Evolutionary conservation across 768 basidiomycete species (phyloP).

Genomic region (Podaxis mareebaensis): DNA sequence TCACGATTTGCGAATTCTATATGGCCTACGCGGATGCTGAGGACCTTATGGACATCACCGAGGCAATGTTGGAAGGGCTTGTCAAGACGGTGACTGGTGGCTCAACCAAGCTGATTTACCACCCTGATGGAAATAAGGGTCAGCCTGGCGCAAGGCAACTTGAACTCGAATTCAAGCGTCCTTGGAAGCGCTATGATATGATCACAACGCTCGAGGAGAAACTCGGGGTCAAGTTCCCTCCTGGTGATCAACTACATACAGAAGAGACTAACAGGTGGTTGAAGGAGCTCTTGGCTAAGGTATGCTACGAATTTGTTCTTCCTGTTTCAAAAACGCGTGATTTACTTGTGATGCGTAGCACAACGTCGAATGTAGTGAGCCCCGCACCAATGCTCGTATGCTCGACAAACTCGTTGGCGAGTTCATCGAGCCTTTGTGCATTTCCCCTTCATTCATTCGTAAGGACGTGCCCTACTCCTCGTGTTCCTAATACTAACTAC

Average conservation of each 20-base stretch:
- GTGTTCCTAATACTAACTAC: slow-evolving; percentile 13
- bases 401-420: slow-evolving; percentile 99
- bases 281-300: slow-evolving; percentile 82
- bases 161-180: slow-evolving; percentile 84
- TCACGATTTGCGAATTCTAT: slow-evolving; percentile 99
- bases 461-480: slow-evolving; percentile 19
- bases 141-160: slow-evolving; percentile 61
- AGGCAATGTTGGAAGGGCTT: slow-evolving; percentile 84
- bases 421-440: slow-evolving; percentile 95
- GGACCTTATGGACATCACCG: slow-evolving; percentile 97
- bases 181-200: slow-evolving; percentile 99
- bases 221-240: slow-evolving; percentile 88
- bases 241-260: slow-evolving; percentile 87
- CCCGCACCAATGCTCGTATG: slow-evolving; percentile 90
- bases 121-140: slow-evolving; percentile 92
- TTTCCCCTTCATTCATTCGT: slow-evolving; percentile 96
- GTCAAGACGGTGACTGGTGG: slow-evolving; percentile 86
- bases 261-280: slow-evolving; percentile 88
- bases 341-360: slow-evolving; percentile 49
- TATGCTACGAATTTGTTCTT: slow-evolving; percentile 28
- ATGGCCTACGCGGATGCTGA: slow-evolving; percentile 99
- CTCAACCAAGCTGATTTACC: slow-evolving; percentile 76
- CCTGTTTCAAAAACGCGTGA: not conserved
- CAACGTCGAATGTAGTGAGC: slow-evolving; percentile 95
- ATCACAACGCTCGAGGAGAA: slow-evolving; percentile 95